These are phyloP conservation scores for Salix purpurea DNA, from an alignment of 345 rosid genomes.

Conservation along the genomic window DNA sequence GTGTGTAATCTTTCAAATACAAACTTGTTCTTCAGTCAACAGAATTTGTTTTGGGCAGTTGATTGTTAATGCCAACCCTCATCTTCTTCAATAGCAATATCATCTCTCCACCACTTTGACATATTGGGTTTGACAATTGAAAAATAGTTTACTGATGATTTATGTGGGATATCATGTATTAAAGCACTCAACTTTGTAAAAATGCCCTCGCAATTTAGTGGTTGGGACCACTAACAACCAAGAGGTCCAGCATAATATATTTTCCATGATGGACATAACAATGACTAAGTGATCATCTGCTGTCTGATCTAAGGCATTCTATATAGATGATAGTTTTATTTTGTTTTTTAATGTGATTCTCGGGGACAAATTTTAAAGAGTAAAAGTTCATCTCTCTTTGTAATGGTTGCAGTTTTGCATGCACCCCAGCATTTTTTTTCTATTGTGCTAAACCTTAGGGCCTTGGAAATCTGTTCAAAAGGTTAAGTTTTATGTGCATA, in stretches of 20 bases:
- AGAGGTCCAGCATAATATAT: background rate
- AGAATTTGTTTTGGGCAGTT: background rate
- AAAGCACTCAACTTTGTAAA: background rate
- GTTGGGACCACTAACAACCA: background rate
- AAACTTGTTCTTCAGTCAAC: constrained; percentile 1
- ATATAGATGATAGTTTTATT: background rate
- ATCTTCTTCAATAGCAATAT: background rate
- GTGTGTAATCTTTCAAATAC: constrained; percentile 26
- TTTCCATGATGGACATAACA: background rate
- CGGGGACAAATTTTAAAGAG: background rate
- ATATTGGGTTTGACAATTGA: background rate
- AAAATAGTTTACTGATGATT: background rate
- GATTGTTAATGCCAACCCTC: background rate
- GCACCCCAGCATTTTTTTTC: background rate
- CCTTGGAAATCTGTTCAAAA: background rate
- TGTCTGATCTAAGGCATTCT: background rate
- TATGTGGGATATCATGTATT: background rate
- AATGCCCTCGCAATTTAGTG: background rate
- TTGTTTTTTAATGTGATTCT: background rate
- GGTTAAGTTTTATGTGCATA: background rate
- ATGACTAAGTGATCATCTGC: background rate
- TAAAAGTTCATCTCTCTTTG: background rate
- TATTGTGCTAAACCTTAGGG: background rate
- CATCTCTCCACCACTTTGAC: background rate
- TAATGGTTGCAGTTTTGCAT: background rate